Evolutionary conservation across 1,284 basidiomycete genomes (phyloP).

Genomic region (Stereum hirsutum): DNA sequence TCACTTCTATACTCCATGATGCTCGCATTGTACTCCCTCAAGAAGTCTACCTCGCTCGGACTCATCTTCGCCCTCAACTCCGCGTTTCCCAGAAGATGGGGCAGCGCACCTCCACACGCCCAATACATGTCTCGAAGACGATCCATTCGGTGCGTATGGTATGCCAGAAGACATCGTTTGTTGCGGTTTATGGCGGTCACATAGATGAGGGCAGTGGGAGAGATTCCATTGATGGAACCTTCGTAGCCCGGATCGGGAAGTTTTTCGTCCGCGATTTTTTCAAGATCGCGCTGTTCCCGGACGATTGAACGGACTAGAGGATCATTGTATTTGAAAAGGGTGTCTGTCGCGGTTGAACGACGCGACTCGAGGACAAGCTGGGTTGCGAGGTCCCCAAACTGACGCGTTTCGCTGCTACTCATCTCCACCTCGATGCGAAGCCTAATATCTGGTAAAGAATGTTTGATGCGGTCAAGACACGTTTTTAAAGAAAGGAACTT

Average conservation of each 20-base stretch:
- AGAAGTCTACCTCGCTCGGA: conserved; percentile 87
- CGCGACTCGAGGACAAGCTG: conserved; percentile 84
- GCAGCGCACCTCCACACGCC: conserved; percentile 86
- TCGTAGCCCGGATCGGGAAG: conserved; percentile 27
- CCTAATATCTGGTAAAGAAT: too few relatives aligned
- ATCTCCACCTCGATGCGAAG: too few relatives aligned
- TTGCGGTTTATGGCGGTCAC: conserved; percentile 86
- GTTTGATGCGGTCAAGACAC: too few relatives aligned
- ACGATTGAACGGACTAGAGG: conserved; percentile 78
- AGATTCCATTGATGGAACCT: conserved; percentile 16
- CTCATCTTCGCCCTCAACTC: conserved; percentile 76
- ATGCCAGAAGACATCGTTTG: conserved; percentile 90
- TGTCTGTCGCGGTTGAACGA: conserved; percentile 74
- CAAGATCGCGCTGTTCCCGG: conserved; percentile 88
- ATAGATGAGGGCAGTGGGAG: conserved; percentile 75
- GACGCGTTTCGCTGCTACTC: conserved; percentile 27
- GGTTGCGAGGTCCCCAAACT: conserved; percentile 79
- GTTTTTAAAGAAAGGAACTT: too few relatives aligned
- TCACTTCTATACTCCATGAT: conserved; percentile 81
- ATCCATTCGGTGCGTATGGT: conserved; percentile 80
- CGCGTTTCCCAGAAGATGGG: conserved; percentile 67
- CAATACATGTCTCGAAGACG: conserved; percentile 83
- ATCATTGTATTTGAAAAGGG: conserved; percentile 90
- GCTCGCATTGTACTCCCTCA: conserved; percentile 74
- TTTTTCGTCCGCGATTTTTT: conserved; percentile 42